Conservation (phyloP, 2,329 filamentous ascomycete genomes). For the Colletotrichum limetticola region DNA sequence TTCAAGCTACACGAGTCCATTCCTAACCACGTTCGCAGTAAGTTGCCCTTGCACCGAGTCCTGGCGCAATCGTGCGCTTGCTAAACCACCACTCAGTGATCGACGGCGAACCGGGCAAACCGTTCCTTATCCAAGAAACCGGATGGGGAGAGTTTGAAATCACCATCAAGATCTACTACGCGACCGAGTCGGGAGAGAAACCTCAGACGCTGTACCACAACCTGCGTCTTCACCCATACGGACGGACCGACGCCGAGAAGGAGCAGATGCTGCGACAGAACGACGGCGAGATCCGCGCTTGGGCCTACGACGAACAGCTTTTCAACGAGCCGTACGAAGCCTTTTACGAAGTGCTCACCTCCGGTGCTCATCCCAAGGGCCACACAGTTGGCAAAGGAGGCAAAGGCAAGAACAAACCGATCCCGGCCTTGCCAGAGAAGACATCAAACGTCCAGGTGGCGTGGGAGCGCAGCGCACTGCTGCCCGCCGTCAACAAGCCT, state of each 20-base stretch:
- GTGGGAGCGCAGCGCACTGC: constrained; percentile 77
- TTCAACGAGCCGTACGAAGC: constrained; percentile 97
- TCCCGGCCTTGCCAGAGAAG: constrained; percentile 42
- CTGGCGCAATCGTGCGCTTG: neutral
- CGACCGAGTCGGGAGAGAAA: constrained; percentile 88
- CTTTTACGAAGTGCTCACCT: constrained; percentile 88
- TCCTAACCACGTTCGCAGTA: constrained; percentile 85
- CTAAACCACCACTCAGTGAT: constrained; percentile 61
- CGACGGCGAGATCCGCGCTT: constrained; percentile 75
- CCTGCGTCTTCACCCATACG: constrained; percentile 90
- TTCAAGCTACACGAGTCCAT: constrained; percentile 99
- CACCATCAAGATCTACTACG: constrained; percentile 93
- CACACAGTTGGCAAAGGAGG: constrained; percentile 56
- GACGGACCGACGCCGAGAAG: constrained; percentile 80
- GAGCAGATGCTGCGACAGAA: constrained; percentile 63
- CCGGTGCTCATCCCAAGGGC: constrained; percentile 69
- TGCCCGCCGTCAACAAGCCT: constrained; percentile 74
- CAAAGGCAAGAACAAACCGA: constrained; percentile 64
- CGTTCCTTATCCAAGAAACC: constrained; percentile 90
- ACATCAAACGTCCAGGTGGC: constrained; percentile 43
- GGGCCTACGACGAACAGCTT: constrained; percentile 92
- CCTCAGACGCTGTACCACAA: constrained; percentile 96
- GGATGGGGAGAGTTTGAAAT: constrained; percentile 99
- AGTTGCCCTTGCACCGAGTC: constrained; percentile 41
- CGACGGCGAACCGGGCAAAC: constrained; percentile 73